Evolutionary conservation across 2,329 filamentous ascomycete genomes (phyloP).

Genomic region (Fusarium decemcellulare): DNA sequence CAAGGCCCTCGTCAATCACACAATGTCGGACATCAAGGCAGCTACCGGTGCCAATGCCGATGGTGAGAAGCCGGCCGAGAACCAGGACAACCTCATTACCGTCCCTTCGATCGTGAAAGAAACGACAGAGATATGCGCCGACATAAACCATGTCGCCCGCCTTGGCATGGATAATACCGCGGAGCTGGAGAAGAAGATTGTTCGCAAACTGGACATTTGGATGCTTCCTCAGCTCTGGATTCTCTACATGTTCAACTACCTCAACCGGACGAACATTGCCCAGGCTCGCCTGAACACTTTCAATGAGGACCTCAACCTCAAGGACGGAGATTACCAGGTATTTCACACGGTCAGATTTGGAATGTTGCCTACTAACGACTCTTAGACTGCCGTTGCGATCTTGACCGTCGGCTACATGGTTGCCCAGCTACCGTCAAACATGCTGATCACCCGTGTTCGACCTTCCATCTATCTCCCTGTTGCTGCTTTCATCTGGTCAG

Average conservation of each 20-base stretch:
- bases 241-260: constrained; percentile 41
- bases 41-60: constrained; percentile 4
- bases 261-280: background rate
- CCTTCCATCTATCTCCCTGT: constrained; percentile 27
- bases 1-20: background rate
- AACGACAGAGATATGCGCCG: constrained; percentile 13
- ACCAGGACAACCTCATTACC: background rate
- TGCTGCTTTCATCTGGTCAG: constrained; percentile 32
- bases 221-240: constrained; percentile 42
- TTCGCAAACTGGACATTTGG: constrained; percentile 29
- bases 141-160: constrained; percentile 34
- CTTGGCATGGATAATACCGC: constrained; percentile 18
- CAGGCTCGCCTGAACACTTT: constrained; percentile 7
- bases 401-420: constrained; percentile 38
- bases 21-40: constrained; percentile 30
- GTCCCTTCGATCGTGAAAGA: constrained; percentile 21
- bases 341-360: background rate
- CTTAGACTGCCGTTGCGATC: constrained; percentile 32
- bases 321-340: constrained; percentile 36
- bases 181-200: constrained; percentile 37
- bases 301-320: constrained; percentile 36
- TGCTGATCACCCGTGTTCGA: constrained; percentile 35
- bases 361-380: background rate
- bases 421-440: constrained; percentile 35
- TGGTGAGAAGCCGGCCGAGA: constrained; percentile 10